Evolutionary conservation across 257 asterid genomes (phyloP).

Genomic region (Ballota nigra): DNA sequence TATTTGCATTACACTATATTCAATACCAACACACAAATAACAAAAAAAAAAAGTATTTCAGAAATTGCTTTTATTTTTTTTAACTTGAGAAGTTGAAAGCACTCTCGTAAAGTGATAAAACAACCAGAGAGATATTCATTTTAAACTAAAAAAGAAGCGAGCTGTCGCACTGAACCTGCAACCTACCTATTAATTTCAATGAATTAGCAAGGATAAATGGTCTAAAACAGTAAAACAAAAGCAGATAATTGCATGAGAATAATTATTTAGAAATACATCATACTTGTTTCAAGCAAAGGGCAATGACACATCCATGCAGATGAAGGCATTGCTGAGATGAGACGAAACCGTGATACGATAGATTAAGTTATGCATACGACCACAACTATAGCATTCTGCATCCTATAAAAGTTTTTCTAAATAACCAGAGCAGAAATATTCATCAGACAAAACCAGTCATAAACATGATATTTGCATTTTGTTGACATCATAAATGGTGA

Average conservation of each 20-base stretch:
- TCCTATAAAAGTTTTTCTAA: background rate
- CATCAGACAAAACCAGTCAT: background rate
- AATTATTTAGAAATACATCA: background rate
- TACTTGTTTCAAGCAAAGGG: background rate
- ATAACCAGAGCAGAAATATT: background rate
- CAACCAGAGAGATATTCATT: background rate
- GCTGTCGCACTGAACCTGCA: too few relatives aligned
- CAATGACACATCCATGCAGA: background rate
- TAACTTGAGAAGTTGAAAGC: background rate
- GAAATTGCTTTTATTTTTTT: too few relatives aligned
- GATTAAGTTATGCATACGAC: background rate
- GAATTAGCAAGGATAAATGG: background rate
- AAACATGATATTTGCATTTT: background rate
- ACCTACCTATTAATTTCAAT: background rate
- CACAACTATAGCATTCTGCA: background rate
- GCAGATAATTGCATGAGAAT: background rate
- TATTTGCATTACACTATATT: background rate
- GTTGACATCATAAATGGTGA: background rate
- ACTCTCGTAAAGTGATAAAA: background rate
- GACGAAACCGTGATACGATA: background rate
- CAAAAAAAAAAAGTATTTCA: too few relatives aligned
- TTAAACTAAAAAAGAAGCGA: too few relatives aligned
- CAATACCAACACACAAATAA: background rate
- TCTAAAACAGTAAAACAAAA: background rate
- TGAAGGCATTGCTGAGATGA: background rate